Evolutionary conservation across 2,329 filamentous ascomycete species (phyloP), one percentile per base, ranked within the genome.

Genomic region (Trichoderma aggressivum): DNA sequence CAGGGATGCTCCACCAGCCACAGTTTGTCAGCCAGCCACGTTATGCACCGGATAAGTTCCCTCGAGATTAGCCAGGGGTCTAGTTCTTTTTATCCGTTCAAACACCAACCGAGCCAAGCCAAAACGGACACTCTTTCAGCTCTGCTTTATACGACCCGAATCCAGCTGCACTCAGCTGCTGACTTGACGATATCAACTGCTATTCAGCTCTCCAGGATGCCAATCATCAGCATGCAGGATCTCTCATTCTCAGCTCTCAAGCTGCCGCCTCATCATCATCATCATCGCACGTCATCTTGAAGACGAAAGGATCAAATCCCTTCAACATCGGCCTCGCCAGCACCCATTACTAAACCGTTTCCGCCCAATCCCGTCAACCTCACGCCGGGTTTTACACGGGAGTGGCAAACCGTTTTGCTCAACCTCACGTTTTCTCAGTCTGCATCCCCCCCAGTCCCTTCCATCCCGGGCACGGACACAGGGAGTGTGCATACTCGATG

Each of bases 401-500:
- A 24, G 64, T 50, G 36, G n/a, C 36, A 50, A 24, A 59, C 64
- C 55, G 64, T 68, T 60, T 47, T 18, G 21, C 5, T 60, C 53
- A 32, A 34, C 43, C n/a, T 34, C 28, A 43, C 24, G 50, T 59
- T 68, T 43, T 21, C 14, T 47, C 28, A 24, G 14, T 60, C 28
- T 60, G 21, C 30, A 30, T 36, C 32, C 34, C 53, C 34, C 32
- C 50, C 50, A 18, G 32, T 18, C 50, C 14, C 34, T 58, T 66
- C 50, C 53, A 43, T 32, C 26, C 26, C 63, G 50, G 63, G 24
- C 63, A 66, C 50, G 36, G 63, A 56, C 63, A n/a, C 64, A 26
- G 64, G 64, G 64, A 36, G 64, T 68, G 64, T 68, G 64, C 64
- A 68, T 68, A 68, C 53, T 47, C 24, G 53, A 47, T 68, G 43